Percentiles rank a stretch among this genome's conserved stretches.
phyloP scores from a whole-genome alignment of 75 land plant species.

The Cunninghamia lanceolata region DNA sequence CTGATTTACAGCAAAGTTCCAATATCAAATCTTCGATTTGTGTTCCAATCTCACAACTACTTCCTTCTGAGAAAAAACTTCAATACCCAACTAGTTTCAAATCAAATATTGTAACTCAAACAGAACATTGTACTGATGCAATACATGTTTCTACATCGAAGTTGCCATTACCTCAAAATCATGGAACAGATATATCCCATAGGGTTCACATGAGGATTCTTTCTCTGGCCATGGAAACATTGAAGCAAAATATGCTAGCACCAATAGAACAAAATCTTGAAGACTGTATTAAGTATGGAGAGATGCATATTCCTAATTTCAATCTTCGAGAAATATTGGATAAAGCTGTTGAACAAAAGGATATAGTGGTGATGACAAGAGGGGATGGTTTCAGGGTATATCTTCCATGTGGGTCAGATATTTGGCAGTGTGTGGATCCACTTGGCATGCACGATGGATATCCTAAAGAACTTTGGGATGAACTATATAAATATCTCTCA shows the following conservation, averaged over 20 bases:
- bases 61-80: not conserved
- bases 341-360: conserved; percentile 40
- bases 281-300: conserved; percentile 58
- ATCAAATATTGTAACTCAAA: not conserved
- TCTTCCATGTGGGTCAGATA: conserved; percentile 30
- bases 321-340: conserved; percentile 42
- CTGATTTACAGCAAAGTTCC: conserved; percentile 3
- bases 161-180: conserved; percentile 17
- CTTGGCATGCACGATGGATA: conserved; percentile 35
- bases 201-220: conserved; percentile 35
- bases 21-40: not conserved
- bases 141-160: conserved; percentile 8
- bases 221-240: conserved; percentile 45
- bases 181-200: conserved; percentile 12
- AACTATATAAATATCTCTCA: conserved; percentile 34
- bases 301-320: conserved; percentile 34
- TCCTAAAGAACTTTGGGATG: conserved; percentile 41
- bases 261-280: conserved; percentile 55
- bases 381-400: conserved; percentile 35
- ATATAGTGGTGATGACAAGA: conserved; percentile 30
- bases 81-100: not conserved
- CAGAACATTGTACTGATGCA: not conserved
- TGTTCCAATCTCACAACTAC: conserved; percentile 9
- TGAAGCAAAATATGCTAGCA: conserved; percentile 47
- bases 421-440: conserved; percentile 66